phyloP scores from a whole-genome alignment of 1,139 yeast species.

The Insectozyma bohioensis region DNA sequence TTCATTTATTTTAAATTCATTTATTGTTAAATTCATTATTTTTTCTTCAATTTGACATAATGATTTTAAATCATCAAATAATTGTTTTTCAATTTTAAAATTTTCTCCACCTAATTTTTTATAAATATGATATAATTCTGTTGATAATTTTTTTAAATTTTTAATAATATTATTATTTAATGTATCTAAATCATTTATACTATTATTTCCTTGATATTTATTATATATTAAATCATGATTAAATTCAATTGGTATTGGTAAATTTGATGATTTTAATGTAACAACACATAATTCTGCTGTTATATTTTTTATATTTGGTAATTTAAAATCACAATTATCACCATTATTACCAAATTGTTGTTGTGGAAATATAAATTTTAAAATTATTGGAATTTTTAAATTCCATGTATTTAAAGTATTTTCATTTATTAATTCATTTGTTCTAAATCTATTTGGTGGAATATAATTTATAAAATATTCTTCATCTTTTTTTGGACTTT shows the following conservation, averaged over 20 bases:
- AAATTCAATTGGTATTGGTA: constrained; percentile 40
- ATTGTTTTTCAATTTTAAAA: constrained; percentile 28
- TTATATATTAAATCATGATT: constrained; percentile 40
- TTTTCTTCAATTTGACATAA: constrained; percentile 30
- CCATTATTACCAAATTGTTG: too few species aligned
- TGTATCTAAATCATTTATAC: constrained; percentile 24
- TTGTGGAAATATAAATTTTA: constrained; percentile 12
- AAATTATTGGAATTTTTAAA: constrained; percentile 30
- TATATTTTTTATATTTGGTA: constrained; percentile 32
- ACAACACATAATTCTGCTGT: constrained; percentile 33
- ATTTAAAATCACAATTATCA: too few species aligned
- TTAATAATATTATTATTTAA: constrained; percentile 23
- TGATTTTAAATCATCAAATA: constrained; percentile 33
- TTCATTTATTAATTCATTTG: constrained; percentile 3
- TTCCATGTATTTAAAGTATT: constrained; percentile 25
- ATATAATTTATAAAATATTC: constrained; percentile 31
- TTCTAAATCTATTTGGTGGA: constrained; percentile 29
- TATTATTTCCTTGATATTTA: constrained; percentile 11
- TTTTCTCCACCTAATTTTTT: constrained; percentile 25
- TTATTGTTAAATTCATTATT: constrained; percentile 23
- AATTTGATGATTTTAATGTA: constrained; percentile 31
- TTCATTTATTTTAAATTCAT: constrained; percentile 15
- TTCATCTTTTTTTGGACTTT: constrained; percentile 30
- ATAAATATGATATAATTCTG: constrained; percentile 21
- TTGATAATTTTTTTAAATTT: constrained; percentile 22